Base-by-base conservation (phyloP, 2,329 filamentous ascomycete genomes). In the Paradendryphiella salina region DNA sequence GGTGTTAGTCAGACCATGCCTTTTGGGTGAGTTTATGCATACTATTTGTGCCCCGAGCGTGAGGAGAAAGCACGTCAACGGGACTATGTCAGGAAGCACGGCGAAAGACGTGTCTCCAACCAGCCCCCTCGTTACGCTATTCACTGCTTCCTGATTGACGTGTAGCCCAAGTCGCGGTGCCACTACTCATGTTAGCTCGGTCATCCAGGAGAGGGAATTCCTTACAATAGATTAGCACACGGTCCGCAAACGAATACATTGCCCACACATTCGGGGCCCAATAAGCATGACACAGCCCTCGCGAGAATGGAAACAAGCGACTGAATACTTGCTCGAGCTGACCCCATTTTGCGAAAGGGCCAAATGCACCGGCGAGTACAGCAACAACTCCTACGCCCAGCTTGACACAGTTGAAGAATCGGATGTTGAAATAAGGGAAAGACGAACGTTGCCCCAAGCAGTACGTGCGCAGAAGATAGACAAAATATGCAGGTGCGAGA, bases 221-320 rank as follows among this genome's bases (percentile, higher is more conserved):
- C 85, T 71, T 77, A 95, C 90, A 75, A 63, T 85, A 83, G 52
- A 99, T 96, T 60, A 99, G 72, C 6, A 90, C 75, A 45, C 94
- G 82, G 67, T 99, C 94, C 1, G 82, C 77, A 70, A 97, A 96
- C 0, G 94, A 96, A 75, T 99, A 99, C 70, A 97, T 82, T 0
- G 94, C 93, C 94, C 94, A 99, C 1, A 96, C 78, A 62, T 99
- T 99, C 0, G 94, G 92, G 10, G 94, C 94, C 94, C 94, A 99
- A 73, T 99, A 99, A 0, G 94, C 94, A 76, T 99, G 94, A 70
- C 93, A 97, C 4, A 99, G 78, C 0, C 94, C 94, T 52, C 94
- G 82, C 1, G 91, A 91, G 72, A 99, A 99, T 0, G 94, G 94
- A 65, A 99, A 99, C 7, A 99, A 77, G 29, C 94, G 83, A 67